phyloP scores from a whole-genome alignment of 83 land plant species.

The Thuja plicata region DNA sequence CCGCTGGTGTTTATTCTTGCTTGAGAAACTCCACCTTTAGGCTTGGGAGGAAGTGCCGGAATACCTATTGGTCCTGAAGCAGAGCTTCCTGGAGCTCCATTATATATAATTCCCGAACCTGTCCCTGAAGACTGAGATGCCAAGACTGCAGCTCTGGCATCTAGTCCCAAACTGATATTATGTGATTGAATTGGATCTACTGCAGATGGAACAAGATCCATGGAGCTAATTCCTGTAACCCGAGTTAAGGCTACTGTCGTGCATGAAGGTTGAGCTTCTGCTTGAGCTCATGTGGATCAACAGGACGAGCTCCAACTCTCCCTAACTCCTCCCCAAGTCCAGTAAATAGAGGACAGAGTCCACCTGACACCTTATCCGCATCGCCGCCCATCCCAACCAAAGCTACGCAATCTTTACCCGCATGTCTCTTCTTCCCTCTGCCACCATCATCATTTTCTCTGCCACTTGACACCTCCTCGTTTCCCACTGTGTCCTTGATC shows the following conservation, averaged over 20 bases:
- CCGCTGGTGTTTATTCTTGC: conserved; percentile 42
- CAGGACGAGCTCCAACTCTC: conserved; percentile 1
- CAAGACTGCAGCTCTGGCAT: no score
- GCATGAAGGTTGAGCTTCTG: conserved; percentile 74
- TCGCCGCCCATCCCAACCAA: background rate
- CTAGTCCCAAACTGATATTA: no score
- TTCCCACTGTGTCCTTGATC: no score
- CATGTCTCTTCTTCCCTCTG: conserved; percentile 10
- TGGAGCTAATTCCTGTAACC: no score
- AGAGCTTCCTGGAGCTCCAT: conserved; percentile 11
- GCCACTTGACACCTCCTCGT: background rate
- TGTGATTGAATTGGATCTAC: no score
- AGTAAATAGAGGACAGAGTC: background rate
- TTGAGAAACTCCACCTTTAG: conserved; percentile 20
- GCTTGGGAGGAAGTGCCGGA: conserved; percentile 48
- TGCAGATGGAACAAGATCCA: no score
- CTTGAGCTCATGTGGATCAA: conserved; percentile 64
- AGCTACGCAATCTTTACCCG: conserved; percentile 12
- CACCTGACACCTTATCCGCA: background rate
- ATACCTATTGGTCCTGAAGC: conserved; percentile 36
- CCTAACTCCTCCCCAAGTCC: background rate
- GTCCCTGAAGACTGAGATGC: no score
- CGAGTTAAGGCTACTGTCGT: conserved; percentile 76
- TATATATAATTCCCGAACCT: background rate
- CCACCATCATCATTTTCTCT: conserved; percentile 2